Evolutionary conservation across 2,329 filamentous ascomycete genomes (phyloP), one percentile per base, ranked within the genome.

Genomic region (Diaporthe australafricana): DNA sequence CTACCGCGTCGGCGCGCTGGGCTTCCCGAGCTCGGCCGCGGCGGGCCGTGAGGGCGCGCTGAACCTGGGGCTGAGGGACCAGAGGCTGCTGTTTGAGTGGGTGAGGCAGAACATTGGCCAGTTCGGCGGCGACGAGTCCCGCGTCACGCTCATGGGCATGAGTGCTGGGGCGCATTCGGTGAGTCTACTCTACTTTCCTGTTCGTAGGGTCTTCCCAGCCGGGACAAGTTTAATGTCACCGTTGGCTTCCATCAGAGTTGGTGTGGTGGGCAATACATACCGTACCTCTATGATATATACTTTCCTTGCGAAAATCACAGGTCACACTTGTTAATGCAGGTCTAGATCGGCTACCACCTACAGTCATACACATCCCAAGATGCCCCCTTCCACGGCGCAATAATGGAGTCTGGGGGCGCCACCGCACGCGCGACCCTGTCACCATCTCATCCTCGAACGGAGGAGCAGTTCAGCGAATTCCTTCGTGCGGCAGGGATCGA

Each of bases 331-430:
- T 65, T 74, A 69, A 72, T 53, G 70, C 17, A 53, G 73, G 30
- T 25, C 42, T 73, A 91, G 88, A 87, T 93, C 74, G 92, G 91
- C 3, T 92, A 94, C 76, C 91, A 93, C 75, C 80, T 94, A 20
- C 88, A 93, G 73, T 82, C 83, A 57, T 85, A 85, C 72, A 74
- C 82, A 5, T 78, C 77, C 2, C 32, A 73, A 40, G 6, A 83
- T 22, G 86, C 83, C 27, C 84, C 84, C 72, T 88, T 90, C 75
- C 81, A 83, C 72, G 86, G 85, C 75, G 87, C 84, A 32, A 88
- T 91, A 63, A 69, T 90, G 45, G 88, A 90, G 76, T 90, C 88
- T 5, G 88, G 89, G 14, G 86, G 84, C 0, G 78, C 88, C n/a
- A 87, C 86, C 0, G 87, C 88, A 17, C 85, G 89, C 32, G 86